Evolutionary conservation across 2,329 filamentous ascomycete species (phyloP).

Genomic region (Scedosporium apiospermum): DNA sequence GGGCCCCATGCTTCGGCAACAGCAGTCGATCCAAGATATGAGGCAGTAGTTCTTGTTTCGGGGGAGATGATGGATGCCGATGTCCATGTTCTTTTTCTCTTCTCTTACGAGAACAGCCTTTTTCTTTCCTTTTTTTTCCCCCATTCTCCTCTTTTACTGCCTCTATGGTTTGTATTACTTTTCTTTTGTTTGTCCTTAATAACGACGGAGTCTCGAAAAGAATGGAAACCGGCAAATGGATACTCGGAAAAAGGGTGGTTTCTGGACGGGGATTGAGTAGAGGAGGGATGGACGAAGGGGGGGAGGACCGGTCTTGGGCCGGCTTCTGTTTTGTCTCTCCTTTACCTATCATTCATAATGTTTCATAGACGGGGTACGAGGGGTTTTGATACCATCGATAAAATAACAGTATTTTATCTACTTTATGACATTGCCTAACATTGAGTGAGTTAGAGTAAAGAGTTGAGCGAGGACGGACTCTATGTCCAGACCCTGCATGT

Average conservation of each 20-base stretch:
- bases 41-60: not conserved
- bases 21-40: not conserved
- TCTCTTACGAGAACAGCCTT: too few relatives aligned
- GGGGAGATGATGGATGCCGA: too few relatives aligned
- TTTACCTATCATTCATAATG: not conserved
- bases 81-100: too few relatives aligned
- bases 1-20: not conserved
- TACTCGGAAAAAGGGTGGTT: not conserved
- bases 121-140: too few relatives aligned
- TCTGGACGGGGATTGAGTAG: not conserved
- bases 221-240: not conserved
- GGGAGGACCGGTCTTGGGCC: not conserved
- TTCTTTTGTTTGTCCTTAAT: not conserved
- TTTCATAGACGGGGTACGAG: not conserved
- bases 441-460: not conserved
- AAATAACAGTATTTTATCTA: not conserved
- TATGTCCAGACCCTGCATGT: too few relatives aligned
- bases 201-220: not conserved
- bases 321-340: not conserved
- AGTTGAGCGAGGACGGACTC: not conserved
- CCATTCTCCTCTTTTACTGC: not conserved
- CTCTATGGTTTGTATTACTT: not conserved
- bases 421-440: slow-evolving; percentile 2
- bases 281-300: not conserved
- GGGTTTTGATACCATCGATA: not conserved